These are phyloP conservation scores for Santalum album DNA, from an alignment of 164 flowering plant species.

Conservation along the genomic window DNA sequence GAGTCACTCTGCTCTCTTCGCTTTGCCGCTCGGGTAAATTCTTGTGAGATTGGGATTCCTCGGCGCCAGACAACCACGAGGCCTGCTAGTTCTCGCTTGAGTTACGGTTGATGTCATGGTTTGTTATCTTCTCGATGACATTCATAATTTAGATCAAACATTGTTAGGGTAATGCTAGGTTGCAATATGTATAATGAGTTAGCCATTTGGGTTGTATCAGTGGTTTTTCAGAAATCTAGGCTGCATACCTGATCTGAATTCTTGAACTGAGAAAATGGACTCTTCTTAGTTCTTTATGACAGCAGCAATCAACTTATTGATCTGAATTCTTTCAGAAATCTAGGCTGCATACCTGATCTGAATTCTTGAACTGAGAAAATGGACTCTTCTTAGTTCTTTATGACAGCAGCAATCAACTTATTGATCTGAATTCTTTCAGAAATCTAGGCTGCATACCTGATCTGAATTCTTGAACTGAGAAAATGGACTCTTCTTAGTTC, in stretches of 20 bases:
- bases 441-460: not conserved
- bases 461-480: not conserved
- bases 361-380: not conserved
- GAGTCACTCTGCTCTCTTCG: conserved; percentile 18
- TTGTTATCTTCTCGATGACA: conserved; percentile 2
- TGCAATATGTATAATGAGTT: conserved; percentile 2
- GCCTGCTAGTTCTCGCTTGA: conserved; percentile 9
- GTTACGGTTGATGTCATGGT: conserved; percentile 13
- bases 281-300: not conserved
- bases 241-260: conserved; percentile 1
- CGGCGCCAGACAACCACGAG: conserved; percentile 14
- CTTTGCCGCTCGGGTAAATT: conserved; percentile 19
- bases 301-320: not conserved
- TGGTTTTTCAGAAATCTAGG: not conserved
- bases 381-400: not conserved
- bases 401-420: not conserved
- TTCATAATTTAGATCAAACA: not conserved
- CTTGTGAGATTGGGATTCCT: conserved; percentile 18
- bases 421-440: not conserved
- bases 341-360: not conserved
- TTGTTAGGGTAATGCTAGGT: not conserved
- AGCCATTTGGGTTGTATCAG: conserved; percentile 4
- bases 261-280: not conserved
- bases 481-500: not conserved
- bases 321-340: not conserved